Evolutionary conservation across 2,329 filamentous ascomycete genomes (phyloP).

Genomic region (Corniculantispora saksenae): DNA sequence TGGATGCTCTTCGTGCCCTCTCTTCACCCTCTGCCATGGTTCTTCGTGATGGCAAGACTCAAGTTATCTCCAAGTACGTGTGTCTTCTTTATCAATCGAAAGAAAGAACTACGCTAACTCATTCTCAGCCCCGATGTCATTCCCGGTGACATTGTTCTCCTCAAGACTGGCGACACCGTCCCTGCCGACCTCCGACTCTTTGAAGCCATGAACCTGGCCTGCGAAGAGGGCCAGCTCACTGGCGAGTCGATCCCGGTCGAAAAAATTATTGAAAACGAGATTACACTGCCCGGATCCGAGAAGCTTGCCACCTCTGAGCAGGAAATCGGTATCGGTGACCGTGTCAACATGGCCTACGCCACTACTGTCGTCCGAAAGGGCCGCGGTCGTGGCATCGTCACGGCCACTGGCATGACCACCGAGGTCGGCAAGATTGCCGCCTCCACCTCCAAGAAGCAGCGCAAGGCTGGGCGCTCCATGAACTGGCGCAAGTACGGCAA

Average conservation of each 20-base stretch:
- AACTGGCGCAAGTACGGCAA: slow-evolving; percentile 56
- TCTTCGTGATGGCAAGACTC: slow-evolving; percentile 58
- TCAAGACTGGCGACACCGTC: slow-evolving; percentile 73
- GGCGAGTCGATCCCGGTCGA: slow-evolving; percentile 74
- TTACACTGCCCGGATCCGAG: slow-evolving; percentile 47
- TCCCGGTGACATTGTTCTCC: slow-evolving; percentile 68
- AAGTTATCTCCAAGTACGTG: slow-evolving; percentile 59
- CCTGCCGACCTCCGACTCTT: slow-evolving; percentile 71
- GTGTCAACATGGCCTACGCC: slow-evolving; percentile 74
- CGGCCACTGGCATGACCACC: slow-evolving; percentile 70
- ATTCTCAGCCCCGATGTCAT: slow-evolving; percentile 60
- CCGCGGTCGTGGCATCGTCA: slow-evolving; percentile 70
- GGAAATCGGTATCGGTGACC: slow-evolving; percentile 67
- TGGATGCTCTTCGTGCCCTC: slow-evolving; percentile 63
- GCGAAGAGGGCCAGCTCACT: slow-evolving; percentile 76
- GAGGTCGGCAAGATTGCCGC: slow-evolving; percentile 71
- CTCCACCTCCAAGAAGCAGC: slow-evolving; percentile 53
- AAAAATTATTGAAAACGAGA: slow-evolving; percentile 58
- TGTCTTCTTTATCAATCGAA: background rate
- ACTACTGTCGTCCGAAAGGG: slow-evolving; percentile 74
- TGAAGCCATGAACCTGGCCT: slow-evolving; percentile 76
- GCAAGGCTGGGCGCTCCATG: slow-evolving; percentile 56
- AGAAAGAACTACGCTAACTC: slow-evolving; percentile 21
- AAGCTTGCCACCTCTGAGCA: slow-evolving; percentile 44
- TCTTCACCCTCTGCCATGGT: slow-evolving; percentile 65